phyloP scores from a whole-genome alignment of 73 alveolate genomes.

The Diophrys sp. region DNA sequence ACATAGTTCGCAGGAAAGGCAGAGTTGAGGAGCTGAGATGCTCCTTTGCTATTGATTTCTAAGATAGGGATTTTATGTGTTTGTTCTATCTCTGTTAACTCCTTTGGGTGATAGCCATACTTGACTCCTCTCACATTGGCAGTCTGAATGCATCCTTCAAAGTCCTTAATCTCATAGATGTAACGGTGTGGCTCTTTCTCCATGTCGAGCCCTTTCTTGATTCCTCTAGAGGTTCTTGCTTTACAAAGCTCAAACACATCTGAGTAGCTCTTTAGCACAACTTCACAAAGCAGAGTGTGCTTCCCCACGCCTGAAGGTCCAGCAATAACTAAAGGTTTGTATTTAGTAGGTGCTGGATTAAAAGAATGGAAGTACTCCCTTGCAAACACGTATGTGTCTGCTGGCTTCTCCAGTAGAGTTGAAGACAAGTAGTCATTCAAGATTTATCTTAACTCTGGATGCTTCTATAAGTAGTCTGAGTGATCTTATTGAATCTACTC shows the following conservation, averaged over 20 bases:
- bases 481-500: slow-evolving; percentile 53
- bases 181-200: background rate
- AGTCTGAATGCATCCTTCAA: background rate
- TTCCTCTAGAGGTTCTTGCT: slow-evolving; percentile 51
- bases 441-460: slow-evolving; percentile 89
- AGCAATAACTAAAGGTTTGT: slow-evolving; percentile 78
- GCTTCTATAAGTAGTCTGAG: slow-evolving; percentile 50
- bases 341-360: slow-evolving; percentile 80
- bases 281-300: slow-evolving; percentile 63
- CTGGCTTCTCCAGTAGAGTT: slow-evolving; percentile 85
- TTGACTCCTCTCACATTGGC: slow-evolving; percentile 57
- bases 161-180: background rate
- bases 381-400: slow-evolving; percentile 85
- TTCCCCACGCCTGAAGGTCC: slow-evolving; percentile 95
- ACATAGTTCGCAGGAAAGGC: slow-evolving; percentile 77
- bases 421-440: slow-evolving; percentile 82
- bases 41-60: background rate
- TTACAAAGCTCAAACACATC: slow-evolving; percentile 56
- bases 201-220: slow-evolving; percentile 20
- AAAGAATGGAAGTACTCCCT: slow-evolving; percentile 86
- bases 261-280: slow-evolving; percentile 58
- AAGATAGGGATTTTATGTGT: slow-evolving; percentile 66
- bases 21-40: background rate
- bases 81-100: slow-evolving; percentile 55
- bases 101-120: slow-evolving; percentile 63